Base-by-base conservation (phyloP, 257 asterid species). In the Sherardia arvensis region DNA sequence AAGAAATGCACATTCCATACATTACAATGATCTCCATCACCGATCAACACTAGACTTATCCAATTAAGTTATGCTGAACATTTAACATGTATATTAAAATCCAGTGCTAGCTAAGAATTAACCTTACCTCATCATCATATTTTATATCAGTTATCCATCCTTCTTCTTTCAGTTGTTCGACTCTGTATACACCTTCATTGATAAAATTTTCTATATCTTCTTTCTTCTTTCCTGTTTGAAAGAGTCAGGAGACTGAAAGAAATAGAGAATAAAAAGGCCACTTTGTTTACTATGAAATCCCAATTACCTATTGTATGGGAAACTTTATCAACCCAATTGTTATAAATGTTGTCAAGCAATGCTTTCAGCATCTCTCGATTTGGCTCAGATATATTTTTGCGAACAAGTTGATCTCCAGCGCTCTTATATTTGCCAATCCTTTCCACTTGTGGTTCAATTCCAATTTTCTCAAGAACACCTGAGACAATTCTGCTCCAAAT, bases 91-190 rank as follows among this genome's bases (percentile, higher is more conserved):
- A 43, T 15, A 43, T 43, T 43, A 14, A 10, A 43, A 43, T 43
- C 17, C 17, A 43, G 49, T 14, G 49, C 49, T 43, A 4, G n/a
- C n/a, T n/a, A n/a, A n/a, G 58, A 84, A 65, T 53, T 65, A 66
- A 76, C 32, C 64, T 53, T 80, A 92, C 99, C 99, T 92, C 99
- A 69, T 92, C 99, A 58, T 92, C 97, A 47, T 92, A 92, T 73
- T 89, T 92, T 66, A 89, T 84, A 80, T 87, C 95, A 0, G 97
- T 92, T 78, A 92, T 92, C 99, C 97, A 92, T 70, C 96, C 94
- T 69, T 82, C 95, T 79, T 89, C 87, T 76, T 87, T 92, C 68
- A 92, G 84, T 79, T 81, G 85, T 64, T 85, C 90, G 43, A 89
- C 78, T 70, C 85, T 84, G 76, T 79, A 89, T 47, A 92, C 97